Percentiles rank a stretch among this genome's conserved stretches.
Evolutionary conservation across 1,284 basidiomycete genomes (phyloP).

Genomic region (Sporisorium graminicola): DNA sequence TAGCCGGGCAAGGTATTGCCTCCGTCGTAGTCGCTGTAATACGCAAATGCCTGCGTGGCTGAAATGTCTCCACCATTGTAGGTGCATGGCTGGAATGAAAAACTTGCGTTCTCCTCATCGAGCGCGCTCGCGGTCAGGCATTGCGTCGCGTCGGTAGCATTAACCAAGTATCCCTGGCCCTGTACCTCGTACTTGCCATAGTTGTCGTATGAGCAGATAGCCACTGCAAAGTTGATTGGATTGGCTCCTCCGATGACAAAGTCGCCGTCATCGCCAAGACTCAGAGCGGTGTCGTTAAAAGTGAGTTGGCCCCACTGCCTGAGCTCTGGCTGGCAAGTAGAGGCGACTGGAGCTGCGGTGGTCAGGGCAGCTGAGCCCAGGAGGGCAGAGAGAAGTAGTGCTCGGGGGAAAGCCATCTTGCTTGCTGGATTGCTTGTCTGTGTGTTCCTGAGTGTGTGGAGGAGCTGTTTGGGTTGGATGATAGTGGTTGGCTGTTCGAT

Average conservation of each 20-base stretch:
- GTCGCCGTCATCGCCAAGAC: slow-evolving; percentile 8
- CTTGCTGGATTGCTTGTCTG: background rate
- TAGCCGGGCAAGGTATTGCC: background rate
- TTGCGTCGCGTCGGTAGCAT: slow-evolving; percentile 17
- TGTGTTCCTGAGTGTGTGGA: background rate
- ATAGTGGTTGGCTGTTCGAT: background rate
- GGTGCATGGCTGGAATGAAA: slow-evolving; percentile 23
- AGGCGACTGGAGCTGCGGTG: slow-evolving; percentile 10
- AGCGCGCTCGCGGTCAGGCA: slow-evolving; percentile 32
- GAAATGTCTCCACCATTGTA: slow-evolving; percentile 24
- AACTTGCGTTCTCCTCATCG: slow-evolving; percentile 12
- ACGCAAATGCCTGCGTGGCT: slow-evolving; percentile 26
- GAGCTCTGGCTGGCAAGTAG: slow-evolving; percentile 6
- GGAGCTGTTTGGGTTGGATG: background rate
- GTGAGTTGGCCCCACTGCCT: slow-evolving; percentile 8
- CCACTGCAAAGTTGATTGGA: slow-evolving; percentile 20
- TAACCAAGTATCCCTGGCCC: slow-evolving; percentile 19
- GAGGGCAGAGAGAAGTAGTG: slow-evolving; percentile 18
- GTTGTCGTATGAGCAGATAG: background rate
- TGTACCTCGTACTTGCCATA: background rate
- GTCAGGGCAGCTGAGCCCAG: slow-evolving; percentile 7
- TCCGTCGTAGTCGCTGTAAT: background rate
- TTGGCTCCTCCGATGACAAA: slow-evolving; percentile 29
- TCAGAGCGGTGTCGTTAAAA: slow-evolving; percentile 12
- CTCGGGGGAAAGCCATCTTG: slow-evolving; percentile 17